Percentiles rank a stretch among this genome's conserved stretches.
These are phyloP conservation scores for Peniophora sp. DNA, from an alignment of 1,284 basidiomycete genomes.

Conservation along the genomic window DNA sequence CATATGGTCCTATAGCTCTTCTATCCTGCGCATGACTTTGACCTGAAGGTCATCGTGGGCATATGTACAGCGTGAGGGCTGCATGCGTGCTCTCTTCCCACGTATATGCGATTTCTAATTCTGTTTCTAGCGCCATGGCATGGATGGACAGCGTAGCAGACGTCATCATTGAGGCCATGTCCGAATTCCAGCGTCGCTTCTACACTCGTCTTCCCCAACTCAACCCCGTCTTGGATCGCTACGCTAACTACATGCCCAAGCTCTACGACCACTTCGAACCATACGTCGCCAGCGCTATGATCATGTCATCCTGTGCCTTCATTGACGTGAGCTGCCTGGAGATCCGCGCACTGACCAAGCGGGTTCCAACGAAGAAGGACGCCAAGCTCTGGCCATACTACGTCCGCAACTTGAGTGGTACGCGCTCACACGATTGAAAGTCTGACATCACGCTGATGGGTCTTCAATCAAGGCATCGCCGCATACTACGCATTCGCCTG, in stretches of 20 bases:
- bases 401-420: background rate
- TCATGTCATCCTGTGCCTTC: background rate
- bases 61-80: background rate
- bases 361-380: background rate
- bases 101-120: background rate
- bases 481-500: background rate
- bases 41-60: background rate
- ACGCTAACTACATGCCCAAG: background rate
- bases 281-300: background rate
- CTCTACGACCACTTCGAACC: background rate
- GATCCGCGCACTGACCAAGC: background rate
- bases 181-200: background rate
- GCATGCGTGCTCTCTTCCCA: background rate
- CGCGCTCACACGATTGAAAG: background rate
- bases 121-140: background rate
- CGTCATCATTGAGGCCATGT: background rate
- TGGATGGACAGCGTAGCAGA: background rate
- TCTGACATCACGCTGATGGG: background rate
- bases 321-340: background rate
- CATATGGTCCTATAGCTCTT: background rate
- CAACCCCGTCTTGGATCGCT: background rate
- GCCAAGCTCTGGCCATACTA: background rate
- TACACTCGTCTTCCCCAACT: background rate
- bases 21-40: background rate
- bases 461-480: background rate